Conservation (phyloP, 2,329 filamentous ascomycete genomes). For the Fusarium globosum region DNA sequence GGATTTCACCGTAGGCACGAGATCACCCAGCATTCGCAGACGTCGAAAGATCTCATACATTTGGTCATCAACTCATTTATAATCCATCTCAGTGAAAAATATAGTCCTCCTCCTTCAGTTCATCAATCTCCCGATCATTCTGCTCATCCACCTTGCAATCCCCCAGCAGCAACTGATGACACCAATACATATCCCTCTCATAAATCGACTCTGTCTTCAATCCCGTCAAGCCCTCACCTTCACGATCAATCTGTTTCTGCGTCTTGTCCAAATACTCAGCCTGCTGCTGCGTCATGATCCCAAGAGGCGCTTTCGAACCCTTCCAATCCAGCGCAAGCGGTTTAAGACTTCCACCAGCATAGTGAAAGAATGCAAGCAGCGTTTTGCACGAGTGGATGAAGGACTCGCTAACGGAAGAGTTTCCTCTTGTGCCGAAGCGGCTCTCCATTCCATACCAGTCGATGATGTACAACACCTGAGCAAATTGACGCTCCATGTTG, state of each 20-base stretch:
- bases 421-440: background rate
- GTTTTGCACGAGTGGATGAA: background rate
- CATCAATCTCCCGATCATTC: background rate
- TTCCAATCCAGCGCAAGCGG: accelerated
- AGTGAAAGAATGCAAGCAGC: background rate
- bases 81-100: background rate
- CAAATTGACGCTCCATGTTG: background rate
- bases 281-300: background rate
- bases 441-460: background rate
- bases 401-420: background rate
- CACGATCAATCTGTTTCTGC: accelerated
- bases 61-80: too few species aligned
- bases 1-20: too few species aligned
- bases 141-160: background rate
- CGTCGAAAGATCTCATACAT: too few species aligned
- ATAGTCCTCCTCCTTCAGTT: background rate
- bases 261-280: background rate
- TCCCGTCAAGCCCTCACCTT: accelerated
- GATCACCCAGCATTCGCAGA: too few species aligned
- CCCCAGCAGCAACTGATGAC: background rate
- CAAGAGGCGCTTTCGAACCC: background rate
- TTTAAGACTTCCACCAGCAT: background rate
- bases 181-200: background rate
- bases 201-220: background rate
- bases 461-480: background rate